Conservation (phyloP, 371 early-diverging fungal species). For the Funneliformis caledonium region DNA sequence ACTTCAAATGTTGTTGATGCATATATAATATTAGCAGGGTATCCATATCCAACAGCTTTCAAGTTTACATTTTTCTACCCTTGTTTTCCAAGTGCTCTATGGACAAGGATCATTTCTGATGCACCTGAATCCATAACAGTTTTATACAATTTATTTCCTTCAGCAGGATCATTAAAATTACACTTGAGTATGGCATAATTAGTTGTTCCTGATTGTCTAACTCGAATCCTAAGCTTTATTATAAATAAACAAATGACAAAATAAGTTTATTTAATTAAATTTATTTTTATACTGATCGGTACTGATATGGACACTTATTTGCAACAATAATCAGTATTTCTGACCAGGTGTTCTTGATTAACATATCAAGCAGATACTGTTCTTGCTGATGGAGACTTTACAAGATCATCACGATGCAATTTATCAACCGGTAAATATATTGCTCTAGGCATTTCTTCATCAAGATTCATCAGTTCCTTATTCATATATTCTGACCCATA, state of each 20-base stretch:
- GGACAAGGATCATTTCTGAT: conserved; percentile 12
- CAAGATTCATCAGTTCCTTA: background rate
- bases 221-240: conserved; percentile 14
- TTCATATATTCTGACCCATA: conserved; percentile 31
- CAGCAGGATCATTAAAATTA: conserved; percentile 18
- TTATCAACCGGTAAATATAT: conserved; percentile 29
- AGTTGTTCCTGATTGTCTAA: conserved; percentile 2
- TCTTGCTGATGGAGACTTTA: background rate
- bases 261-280: background rate
- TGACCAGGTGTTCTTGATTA: conserved; percentile 6
- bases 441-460: background rate
- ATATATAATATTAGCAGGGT: background rate
- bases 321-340: background rate
- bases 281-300: background rate
- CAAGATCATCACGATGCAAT: background rate
- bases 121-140: conserved; percentile 11
- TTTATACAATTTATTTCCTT: conserved; percentile 26
- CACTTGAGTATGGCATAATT: background rate
- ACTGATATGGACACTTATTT: background rate
- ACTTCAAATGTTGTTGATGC: too few species aligned
- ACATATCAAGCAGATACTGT: conserved; percentile 3
- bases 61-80: background rate
- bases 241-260: background rate
- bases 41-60: conserved; percentile 9
- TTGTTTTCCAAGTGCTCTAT: background rate